Evolutionary conservation across 208 protist genomes (phyloP), one percentile per base, ranked within the genome.

Genomic region (Naegleria lovaniensis): DNA sequence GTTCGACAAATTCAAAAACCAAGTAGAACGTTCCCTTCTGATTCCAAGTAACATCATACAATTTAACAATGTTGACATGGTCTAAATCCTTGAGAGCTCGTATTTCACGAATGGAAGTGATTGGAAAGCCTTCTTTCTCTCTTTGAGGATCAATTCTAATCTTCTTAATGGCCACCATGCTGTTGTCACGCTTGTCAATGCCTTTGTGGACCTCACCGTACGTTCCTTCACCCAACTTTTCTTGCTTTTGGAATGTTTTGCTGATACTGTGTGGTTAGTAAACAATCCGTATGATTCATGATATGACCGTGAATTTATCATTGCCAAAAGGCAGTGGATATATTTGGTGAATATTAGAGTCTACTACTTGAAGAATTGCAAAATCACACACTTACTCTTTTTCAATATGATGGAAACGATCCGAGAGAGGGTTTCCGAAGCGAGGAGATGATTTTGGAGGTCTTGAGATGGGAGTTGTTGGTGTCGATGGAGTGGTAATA

Each of bases 31-130:
- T 67, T n/a, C 92, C 76, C 85, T 92, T 76, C 22, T 7, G 85
- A 15, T 13, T 36, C 16, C 92, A 91, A 0, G 95, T 89, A 16
- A 95, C 94, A 88, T 95, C 94, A n/a, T 22, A 36, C 58, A 95
- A 91, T 11, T 90, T 39, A n/a, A 95, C 91, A n/a, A 95, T 89
- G 58, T 95, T 95, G 11, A 22, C 22, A 88, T 95, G 94, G 0
- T 90, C 67, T 0, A 94, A 15, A 19, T 13, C 13, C 22, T 94
- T 55, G n/a, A 93, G 33, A 41, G 92, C 85, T n/a, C 13, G n/a
- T 55, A 93, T 93, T 92, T 93, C 92, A 25, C 92, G 41, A 25
- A 93, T 67, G 7, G 92, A 29, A 22, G 92, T 93, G 7, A 93
- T 55, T 29, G 92, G 92, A 58, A 93, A 93, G 22, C 92, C 92